A percentile compares a stretch with the other conserved stretches of the same genome.
Conservation (phyloP, 768 basidiomycete species). For the Coprinopsis sp. region DNA sequence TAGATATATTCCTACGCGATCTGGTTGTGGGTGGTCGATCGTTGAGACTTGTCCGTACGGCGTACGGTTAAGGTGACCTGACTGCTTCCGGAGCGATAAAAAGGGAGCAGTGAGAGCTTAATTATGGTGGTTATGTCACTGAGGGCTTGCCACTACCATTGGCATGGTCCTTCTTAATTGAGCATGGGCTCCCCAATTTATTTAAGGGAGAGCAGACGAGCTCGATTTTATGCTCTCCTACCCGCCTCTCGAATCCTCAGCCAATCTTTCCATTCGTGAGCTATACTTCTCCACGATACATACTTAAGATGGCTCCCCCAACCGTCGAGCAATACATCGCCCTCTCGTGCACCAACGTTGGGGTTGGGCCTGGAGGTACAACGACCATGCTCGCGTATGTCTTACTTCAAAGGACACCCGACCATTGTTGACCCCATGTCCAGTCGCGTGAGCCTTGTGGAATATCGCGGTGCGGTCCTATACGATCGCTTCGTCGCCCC, state of each 20-base stretch:
- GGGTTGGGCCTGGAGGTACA: slow-evolving; percentile 75
- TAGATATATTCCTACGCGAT: too few relatives aligned
- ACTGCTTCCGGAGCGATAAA: too few relatives aligned
- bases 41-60: too few relatives aligned
- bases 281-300: slow-evolving; percentile 15
- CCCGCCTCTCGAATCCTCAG: slow-evolving; percentile 1
- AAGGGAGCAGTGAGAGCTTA: too few relatives aligned
- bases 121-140: too few relatives aligned
- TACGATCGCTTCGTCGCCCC: slow-evolving; percentile 66
- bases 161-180: too few relatives aligned
- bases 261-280: slow-evolving; percentile 5
- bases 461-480: slow-evolving; percentile 52
- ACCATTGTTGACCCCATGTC: slow-evolving; percentile 1
- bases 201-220: too few relatives aligned
- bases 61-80: too few relatives aligned
- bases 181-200: too few relatives aligned
- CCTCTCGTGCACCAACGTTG: slow-evolving; percentile 66
- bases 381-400: slow-evolving; percentile 81
- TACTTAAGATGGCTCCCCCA: slow-evolving; percentile 30
- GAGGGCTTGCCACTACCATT: too few relatives aligned
- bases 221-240: too few relatives aligned
- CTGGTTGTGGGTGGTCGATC: too few relatives aligned
- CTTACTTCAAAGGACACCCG: not conserved
- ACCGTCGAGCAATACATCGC: slow-evolving; percentile 47
- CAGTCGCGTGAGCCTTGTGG: slow-evolving; percentile 48